These are phyloP conservation scores for Colletotrichum orbiculare DNA, from an alignment of 2,329 filamentous ascomycete genomes.

Conservation along the genomic window DNA sequence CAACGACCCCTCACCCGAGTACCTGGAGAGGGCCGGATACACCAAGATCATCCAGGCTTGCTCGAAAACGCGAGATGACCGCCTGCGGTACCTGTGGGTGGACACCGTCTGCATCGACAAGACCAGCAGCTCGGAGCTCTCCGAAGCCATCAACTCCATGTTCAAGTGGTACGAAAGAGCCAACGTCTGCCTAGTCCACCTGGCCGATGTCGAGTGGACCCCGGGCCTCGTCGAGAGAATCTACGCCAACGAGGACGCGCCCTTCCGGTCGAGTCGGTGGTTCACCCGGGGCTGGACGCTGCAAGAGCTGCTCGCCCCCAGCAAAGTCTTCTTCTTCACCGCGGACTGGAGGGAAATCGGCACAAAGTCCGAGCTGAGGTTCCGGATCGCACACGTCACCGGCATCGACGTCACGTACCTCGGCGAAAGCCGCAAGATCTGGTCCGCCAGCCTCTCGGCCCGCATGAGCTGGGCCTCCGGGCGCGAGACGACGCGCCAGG, in stretches of 20 bases:
- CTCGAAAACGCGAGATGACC: conserved; percentile 15
- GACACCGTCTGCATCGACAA: conserved; percentile 49
- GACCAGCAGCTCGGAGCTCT: conserved; percentile 44
- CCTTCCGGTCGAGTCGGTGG: conserved; percentile 41
- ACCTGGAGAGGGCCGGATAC: conserved; percentile 22
- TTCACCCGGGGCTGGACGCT: conserved; percentile 66
- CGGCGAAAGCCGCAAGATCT: conserved; percentile 23
- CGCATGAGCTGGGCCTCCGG: conserved; percentile 45
- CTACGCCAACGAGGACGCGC: neutral
- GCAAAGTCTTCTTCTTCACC: conserved; percentile 44
- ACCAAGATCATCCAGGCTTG: conserved; percentile 25
- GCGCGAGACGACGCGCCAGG: conserved; percentile 38
- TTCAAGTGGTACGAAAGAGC: conserved; percentile 46
- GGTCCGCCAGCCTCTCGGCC: conserved; percentile 38
- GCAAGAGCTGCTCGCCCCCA: conserved; percentile 71
- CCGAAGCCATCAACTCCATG: conserved; percentile 43
- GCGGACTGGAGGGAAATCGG: conserved; percentile 43
- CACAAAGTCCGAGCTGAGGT: conserved; percentile 38
- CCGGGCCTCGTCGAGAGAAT: neutral
- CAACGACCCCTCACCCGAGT: conserved; percentile 5
- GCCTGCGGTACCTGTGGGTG: conserved; percentile 42
- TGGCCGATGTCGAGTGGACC: conserved; percentile 29
- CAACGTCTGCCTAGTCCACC: conserved; percentile 41
- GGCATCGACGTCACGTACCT: conserved; percentile 27
- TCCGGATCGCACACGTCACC: conserved; percentile 19